These are phyloP conservation scores for Nicotiana undulata DNA, from an alignment of 257 asterid species.

Conservation along the genomic window DNA sequence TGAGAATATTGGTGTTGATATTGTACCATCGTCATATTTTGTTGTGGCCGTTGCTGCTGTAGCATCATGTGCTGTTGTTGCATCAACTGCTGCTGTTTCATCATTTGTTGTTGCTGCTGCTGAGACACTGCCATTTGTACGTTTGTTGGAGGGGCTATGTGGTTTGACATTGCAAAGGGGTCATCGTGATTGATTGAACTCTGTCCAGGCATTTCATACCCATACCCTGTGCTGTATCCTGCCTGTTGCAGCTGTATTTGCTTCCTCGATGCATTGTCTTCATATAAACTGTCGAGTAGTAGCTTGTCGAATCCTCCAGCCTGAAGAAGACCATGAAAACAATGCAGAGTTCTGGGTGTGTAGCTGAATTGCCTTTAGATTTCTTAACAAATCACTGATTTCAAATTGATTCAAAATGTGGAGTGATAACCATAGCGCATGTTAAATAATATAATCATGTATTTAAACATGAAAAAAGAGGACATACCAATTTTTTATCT, in stretches of 20 bases:
- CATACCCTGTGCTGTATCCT: constrained; percentile 43
- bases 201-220: constrained; percentile 25
- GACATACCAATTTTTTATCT: constrained; percentile 39
- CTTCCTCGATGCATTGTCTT: constrained; percentile 54
- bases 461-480: not conserved
- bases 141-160: constrained; percentile 38
- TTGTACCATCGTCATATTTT: not conserved
- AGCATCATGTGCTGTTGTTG: constrained; percentile 23
- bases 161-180: constrained; percentile 57
- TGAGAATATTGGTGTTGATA: constrained; percentile 23
- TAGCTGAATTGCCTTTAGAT: not conserved
- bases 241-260: constrained; percentile 53
- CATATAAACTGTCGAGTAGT: constrained; percentile 75
- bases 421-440: not conserved
- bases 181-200: constrained; percentile 35
- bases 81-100: constrained; percentile 13
- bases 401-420: not conserved
- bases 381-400: not conserved
- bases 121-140: constrained; percentile 64
- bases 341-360: not conserved
- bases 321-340: constrained; percentile 20
- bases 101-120: constrained; percentile 47
- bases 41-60: constrained; percentile 29
- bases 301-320: constrained; percentile 76
- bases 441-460: not conserved